Evolutionary conservation across 1,284 basidiomycete species (phyloP), one percentile per base, ranked within the genome.

Genomic region (Microbotryum scabiosae): DNA sequence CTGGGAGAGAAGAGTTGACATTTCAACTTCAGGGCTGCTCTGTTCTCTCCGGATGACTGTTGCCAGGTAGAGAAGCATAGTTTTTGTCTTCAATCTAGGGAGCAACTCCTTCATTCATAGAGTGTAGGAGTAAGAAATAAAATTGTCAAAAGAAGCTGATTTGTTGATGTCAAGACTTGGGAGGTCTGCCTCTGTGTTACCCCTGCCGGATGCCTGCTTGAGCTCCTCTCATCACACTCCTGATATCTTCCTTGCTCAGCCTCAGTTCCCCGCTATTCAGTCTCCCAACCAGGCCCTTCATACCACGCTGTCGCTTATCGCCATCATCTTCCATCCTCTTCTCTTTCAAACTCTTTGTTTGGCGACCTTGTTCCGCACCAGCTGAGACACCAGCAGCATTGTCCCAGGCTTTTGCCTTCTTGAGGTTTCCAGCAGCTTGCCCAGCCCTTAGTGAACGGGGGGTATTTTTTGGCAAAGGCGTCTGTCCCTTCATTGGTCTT

Each of bases 401-500:
- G 41, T 69, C 67, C 23, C 67, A 51, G 46, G 28, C 45, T 52
- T 57, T 48, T 8, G 67, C 67, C 1, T 65, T 56, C 30, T 57
- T 52, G 26, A 67, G 60, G 54, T 67, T 69, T 25, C 55, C 63
- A 4, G 65, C 65, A 26, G 57, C 54, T 54, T 67, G 67, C 2
- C 67, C 67, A 4, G 30, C 14, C 2, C 65, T 60, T 5, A 69
- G 54, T 20, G 55, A 45, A 0, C 67, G 60, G 1, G 67, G 67
- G 1, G 65, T 65, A 54, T 69, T 69, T 44, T 59, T 62, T 4
- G 67, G 67, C 21, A 69, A 41, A 1, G 63, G 67, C 1, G 65
- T 67, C 51, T 57, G 65, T 10, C 67, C 67, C 44, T 69, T 69
- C 48, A 64, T 56, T 1, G 56, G 44, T 36, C 67, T 69, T n/a